Conservation (phyloP, 139 green algal genomes). For the Coelastrella sp. region DNA sequence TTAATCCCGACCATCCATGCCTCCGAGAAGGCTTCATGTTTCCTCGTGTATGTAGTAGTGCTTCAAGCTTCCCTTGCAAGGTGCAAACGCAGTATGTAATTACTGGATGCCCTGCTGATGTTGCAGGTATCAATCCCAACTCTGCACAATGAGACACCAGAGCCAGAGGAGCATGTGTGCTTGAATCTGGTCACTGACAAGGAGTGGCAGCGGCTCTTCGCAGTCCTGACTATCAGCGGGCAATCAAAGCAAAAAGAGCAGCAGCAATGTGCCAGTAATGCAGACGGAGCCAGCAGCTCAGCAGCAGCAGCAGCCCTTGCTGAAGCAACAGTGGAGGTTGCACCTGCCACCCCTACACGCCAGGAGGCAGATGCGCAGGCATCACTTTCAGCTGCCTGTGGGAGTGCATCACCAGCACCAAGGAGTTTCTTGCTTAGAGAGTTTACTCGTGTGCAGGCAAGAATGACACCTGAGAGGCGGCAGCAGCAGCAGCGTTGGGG, state of each 20-base stretch:
- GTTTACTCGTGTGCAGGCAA: constrained; percentile 35
- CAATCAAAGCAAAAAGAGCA: background rate
- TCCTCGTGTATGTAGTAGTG: too few relatives aligned
- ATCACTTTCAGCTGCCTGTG: background rate
- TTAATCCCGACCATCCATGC: background rate
- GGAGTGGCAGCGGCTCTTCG: constrained; percentile 45
- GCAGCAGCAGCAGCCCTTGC: background rate
- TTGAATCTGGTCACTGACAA: constrained; percentile 28
- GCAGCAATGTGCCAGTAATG: background rate
- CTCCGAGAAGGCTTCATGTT: too few relatives aligned
- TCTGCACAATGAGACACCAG: background rate
- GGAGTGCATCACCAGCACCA: background rate
- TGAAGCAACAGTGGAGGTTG: background rate
- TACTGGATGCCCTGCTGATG: background rate
- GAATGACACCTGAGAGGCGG: background rate
- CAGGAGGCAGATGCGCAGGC: background rate
- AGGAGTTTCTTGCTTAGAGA: background rate
- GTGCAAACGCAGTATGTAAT: background rate
- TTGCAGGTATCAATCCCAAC: background rate
- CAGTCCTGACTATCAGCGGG: constrained; percentile 28
- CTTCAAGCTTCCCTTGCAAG: too few relatives aligned
- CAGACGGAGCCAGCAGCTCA: constrained; percentile 6
- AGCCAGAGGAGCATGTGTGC: background rate
- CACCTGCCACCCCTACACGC: constrained; percentile 13
- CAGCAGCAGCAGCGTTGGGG: background rate